Percentiles rank a stretch among this genome's conserved stretches.
Evolutionary conservation across 176 grass and related monocot genomes (phyloP).

Genomic region (Carex scoparia): DNA sequence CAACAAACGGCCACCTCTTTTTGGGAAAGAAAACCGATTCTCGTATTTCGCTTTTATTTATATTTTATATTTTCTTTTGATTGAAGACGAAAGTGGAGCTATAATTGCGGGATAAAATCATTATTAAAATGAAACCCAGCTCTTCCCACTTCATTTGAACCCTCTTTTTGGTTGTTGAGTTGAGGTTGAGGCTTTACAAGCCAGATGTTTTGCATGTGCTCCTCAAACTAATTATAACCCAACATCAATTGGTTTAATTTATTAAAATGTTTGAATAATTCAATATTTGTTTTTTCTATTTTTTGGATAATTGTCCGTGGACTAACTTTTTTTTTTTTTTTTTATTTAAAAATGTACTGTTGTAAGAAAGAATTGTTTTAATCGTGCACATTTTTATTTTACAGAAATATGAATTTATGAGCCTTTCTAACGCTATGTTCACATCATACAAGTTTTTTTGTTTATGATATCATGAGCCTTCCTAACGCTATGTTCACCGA

Average conservation of each 20-base stretch:
- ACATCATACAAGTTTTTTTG: no score
- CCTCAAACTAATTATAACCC: neutral
- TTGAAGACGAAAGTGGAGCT: neutral
- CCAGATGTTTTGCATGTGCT: slow-evolving; percentile 11
- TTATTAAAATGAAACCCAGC: neutral
- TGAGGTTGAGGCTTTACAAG: neutral
- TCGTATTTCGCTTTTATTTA: neutral
- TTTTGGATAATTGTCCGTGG: neutral
- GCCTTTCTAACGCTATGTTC: no score
- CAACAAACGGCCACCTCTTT: slow-evolving; percentile 23
- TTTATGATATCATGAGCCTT: no score
- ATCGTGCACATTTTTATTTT: neutral
- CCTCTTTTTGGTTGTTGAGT: neutral
- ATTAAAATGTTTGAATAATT: neutral
- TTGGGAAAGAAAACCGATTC: neutral
- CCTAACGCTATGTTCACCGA: no score
- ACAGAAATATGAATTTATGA: neutral
- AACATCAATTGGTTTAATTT: neutral
- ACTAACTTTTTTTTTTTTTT: neutral
- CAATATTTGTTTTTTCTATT: neutral
- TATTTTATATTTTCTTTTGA: neutral
- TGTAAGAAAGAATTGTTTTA: neutral
- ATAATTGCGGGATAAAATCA: neutral
- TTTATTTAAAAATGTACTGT: neutral
- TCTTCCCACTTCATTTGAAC: neutral